phyloP scores from a whole-genome alignment of 306 rosid species.

The Quercus variabilis region DNA sequence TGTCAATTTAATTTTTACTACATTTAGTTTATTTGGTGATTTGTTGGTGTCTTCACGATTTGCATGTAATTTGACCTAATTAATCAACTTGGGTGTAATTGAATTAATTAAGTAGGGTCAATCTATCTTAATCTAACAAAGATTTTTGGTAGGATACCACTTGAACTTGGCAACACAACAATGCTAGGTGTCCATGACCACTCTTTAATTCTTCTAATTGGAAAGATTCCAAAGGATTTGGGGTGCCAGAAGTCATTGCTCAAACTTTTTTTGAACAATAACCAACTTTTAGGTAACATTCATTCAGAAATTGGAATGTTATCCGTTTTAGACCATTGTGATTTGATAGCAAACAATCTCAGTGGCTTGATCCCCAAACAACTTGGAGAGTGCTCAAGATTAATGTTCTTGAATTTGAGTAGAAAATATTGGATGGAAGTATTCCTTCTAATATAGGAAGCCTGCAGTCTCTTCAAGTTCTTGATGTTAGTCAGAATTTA shows the following conservation, averaged over 20 bases:
- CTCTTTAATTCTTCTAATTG: slow-evolving; percentile 25
- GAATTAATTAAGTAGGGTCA: too few species aligned
- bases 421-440: not conserved
- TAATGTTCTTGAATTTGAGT: not conserved
- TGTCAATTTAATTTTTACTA: too few species aligned
- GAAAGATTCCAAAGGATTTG: slow-evolving; percentile 38
- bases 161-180: not conserved
- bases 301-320: not conserved
- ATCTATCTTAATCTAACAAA: too few species aligned
- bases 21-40: too few species aligned
- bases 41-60: too few species aligned
- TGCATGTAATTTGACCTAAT: too few species aligned
- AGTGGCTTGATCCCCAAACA: not conserved
- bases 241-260: not conserved
- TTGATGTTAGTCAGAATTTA: slow-evolving; percentile 42
- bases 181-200: slow-evolving; percentile 17
- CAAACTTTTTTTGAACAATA: not conserved
- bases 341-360: not conserved
- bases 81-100: too few species aligned
- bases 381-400: not conserved
- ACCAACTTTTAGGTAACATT: not conserved
- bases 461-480: slow-evolving; percentile 14
- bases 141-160: not conserved
- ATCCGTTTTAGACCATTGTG: not conserved
- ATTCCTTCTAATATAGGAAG: not conserved